Base-by-base conservation (phyloP, 805 yeast species). In the Wickerhamiella alocasiicola region DNA sequence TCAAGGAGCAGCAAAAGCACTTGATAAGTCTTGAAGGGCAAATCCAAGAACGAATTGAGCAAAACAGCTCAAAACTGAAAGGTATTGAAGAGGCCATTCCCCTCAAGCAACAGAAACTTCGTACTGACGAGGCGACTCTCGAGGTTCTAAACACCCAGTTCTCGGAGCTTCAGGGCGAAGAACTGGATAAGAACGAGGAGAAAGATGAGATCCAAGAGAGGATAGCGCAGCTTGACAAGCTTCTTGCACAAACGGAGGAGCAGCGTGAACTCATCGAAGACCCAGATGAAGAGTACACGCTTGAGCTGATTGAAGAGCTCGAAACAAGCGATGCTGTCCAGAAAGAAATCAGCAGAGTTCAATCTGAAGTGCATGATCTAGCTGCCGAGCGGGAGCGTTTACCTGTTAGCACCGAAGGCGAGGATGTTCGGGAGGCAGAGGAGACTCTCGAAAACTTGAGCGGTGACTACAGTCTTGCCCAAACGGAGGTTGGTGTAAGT, bases 401-500 rank as follows among this genome's bases (percentile, higher is more conserved):
- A 4, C 11, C 12, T 4, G 30, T 19, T 4, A 21, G 30, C 13
- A 23, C 24, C 12, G 39, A 27, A 17, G 4, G 12, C 9, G 41
- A 37, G 16, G 23, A 19, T 11, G 9, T 34, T 11, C 24, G 35
- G 13, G 38, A 39, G 7, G 36, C 33, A 5, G 36, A 44, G 18
- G 40, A 44, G 15, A 23, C 18, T n/a, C 38, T 38, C 6, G 30
- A 9, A 4, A 9, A 30, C 17, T 17, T 34, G 16, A 12, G 26
- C 11, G 36, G 31, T 17, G 19, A 39, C 20, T 33, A 46, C 16
- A 21, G 33, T 1, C 30, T 23, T 3, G 30, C 41, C 50, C 70
- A 69, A 41, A 60, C 63, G 17, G 94, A 84, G 49, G 64, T 67
- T 41, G 66, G 65, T 29, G 59, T 76, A 3, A 21, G 35, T 3